Evolutionary conservation across 108 stramenopile genomes (phyloP), one percentile per base, ranked within the genome.

Genomic region (Seminavis robusta): DNA sequence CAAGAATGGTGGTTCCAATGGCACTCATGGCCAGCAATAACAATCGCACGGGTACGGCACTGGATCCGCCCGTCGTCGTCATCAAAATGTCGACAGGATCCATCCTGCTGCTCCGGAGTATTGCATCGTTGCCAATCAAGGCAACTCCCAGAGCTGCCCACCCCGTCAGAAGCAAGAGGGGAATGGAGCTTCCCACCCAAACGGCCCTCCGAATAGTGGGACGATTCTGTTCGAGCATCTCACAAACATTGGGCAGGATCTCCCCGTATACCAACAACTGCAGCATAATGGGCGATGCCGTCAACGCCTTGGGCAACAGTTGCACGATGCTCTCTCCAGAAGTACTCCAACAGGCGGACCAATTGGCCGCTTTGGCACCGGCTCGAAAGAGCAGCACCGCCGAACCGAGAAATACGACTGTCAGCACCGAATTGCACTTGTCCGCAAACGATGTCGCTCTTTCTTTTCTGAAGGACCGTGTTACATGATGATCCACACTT

Each of bases 221-320:
- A 9, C 45, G 26, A 32, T 46, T 28, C 16, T 59, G 41, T 16
- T 59, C 7, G 15, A 47, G 31, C 16, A 46, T 46, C 8, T 47
- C 20, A 34, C 59, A 59, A 1, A 59, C 46, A 21, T 29, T 59
- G 21, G 59, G 44, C 17, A 59, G 23, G 33, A 59, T 59, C 36
- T 59, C 59, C 21, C 59, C 59, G 48, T 47, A 59, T 32, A 30
- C 42, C 16, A 59, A 19, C 20, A 59, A 47, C 30, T 59, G 59
- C 15, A 59, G 36, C 20, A 59, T 36, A 10, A 47, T 47, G n/a
- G 59, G 59, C 4, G 29, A 9, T 21, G 33, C 33, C 3, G 31
- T 4, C 44, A 31, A 45, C 23, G 33, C 21, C 15, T n/a, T 47
- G n/a, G n/a, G n/a, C n/a, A n/a, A n/a, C n/a, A n/a, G n/a, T n/a